A percentile compares a stretch with the other conserved stretches of the same genome.
These are phyloP conservation scores for Calonectria hongkongensis DNA, from an alignment of 2,329 filamentous ascomycete species.

Conservation along the genomic window DNA sequence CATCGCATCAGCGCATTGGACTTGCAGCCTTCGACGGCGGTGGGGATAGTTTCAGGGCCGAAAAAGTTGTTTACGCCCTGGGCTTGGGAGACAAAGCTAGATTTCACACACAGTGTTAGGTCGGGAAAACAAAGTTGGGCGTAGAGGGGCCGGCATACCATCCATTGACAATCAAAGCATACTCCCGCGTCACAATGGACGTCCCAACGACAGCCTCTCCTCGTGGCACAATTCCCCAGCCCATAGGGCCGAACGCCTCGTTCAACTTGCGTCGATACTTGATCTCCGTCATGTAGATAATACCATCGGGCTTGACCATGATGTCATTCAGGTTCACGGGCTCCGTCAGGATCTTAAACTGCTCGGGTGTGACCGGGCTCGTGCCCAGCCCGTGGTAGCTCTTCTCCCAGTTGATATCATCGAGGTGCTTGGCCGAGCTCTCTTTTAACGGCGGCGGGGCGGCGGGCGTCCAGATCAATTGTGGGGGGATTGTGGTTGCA, in stretches of 20 bases:
- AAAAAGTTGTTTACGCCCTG: slow-evolving; percentile 98
- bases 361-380: slow-evolving; percentile 81
- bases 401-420: slow-evolving; percentile 82
- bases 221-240: slow-evolving; percentile 93
- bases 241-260: slow-evolving; percentile 92
- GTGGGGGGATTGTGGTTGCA: background rate
- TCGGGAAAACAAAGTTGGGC: background rate
- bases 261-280: slow-evolving; percentile 96
- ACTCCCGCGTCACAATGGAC: slow-evolving; percentile 90
- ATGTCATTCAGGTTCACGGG: slow-evolving; percentile 84
- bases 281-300: slow-evolving; percentile 97
- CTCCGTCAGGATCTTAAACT: slow-evolving; percentile 79
- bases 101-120: slow-evolving; percentile 11
- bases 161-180: slow-evolving; percentile 91
- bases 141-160: slow-evolving; percentile 74
- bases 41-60: slow-evolving; percentile 90
- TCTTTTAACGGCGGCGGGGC: slow-evolving; percentile 39
- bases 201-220: slow-evolving; percentile 90
- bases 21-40: slow-evolving; percentile 96
- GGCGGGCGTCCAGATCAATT: slow-evolving; percentile 20
- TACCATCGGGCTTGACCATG: slow-evolving; percentile 98
- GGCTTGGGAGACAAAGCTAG: slow-evolving; percentile 91
- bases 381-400: slow-evolving; percentile 88
- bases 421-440: slow-evolving; percentile 12
- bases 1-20: slow-evolving; percentile 98